Base-by-base conservation (phyloP, 768 basidiomycete species). In the Mycena polygramma region DNA sequence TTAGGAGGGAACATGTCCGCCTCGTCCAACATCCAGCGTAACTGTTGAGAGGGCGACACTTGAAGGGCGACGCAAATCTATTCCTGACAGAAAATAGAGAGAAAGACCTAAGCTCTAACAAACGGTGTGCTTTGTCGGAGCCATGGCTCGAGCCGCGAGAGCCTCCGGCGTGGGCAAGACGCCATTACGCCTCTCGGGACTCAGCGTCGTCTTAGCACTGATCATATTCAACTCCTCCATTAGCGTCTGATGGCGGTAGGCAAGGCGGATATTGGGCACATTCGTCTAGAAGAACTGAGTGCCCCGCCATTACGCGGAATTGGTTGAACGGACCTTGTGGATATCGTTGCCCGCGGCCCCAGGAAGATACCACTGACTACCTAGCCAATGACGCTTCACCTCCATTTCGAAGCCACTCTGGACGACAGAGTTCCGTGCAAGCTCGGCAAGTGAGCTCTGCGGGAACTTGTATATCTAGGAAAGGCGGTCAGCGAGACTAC, bases 321-420 rank as follows among this genome's bases (percentile, higher is more conserved):
- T 20, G 36, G 36, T 6, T 1, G 7, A 53, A 15, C 82, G 15
- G 51, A 93, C 96, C 90, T 98, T 98, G 79, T 98, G 86, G 68
- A 99, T 99, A 75, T 97, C 95, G 78, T 99, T 99, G 4, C 98
- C 98, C 8, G 91, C 90, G 1, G 94, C 91, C 22, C 98, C 98
- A 4, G 95, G 93, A 10, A 96, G 86, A 80, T 96, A 99, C 95
- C 96, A 99, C 64, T 92, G 83, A 73, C 93, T 89, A 0, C 98
- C 98, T 4, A 99, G 85, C 96, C 96, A 97, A 78, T 94, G 96
- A 13, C 94, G 91, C 83, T 99, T 99, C 76, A 98, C 79, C 79
- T 97, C 93, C 96, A 98, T 99, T 82, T 99, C 98, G 78, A 98
- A 99, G 1, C 98, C 98, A 75, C 94, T 96, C 79, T 99, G 98